Evolutionary conservation across 495 filamentous ascomycete species (phyloP).

Genomic region (Penicillium silybi): DNA sequence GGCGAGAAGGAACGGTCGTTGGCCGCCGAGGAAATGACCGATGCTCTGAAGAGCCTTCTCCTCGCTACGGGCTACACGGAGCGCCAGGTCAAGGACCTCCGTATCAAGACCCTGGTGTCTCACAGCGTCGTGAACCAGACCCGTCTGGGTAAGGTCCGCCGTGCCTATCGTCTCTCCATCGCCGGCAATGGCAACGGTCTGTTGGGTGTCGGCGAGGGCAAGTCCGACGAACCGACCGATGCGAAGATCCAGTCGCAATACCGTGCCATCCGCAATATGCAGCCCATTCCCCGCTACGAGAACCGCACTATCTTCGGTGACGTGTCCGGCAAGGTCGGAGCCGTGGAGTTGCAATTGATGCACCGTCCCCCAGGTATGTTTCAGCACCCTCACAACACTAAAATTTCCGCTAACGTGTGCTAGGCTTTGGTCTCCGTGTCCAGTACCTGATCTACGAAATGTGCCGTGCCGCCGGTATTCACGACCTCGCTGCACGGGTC

Average conservation of each 20-base stretch:
- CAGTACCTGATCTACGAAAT: conserved; percentile 92
- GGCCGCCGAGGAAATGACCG: conserved; percentile 44
- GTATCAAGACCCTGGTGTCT: conserved; percentile 61
- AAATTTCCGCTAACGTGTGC: neutral
- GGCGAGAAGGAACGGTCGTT: conserved; percentile 28
- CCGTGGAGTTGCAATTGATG: conserved; percentile 72
- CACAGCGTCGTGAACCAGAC: conserved; percentile 88
- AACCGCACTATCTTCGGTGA: conserved; percentile 85
- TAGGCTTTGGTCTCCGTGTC: conserved; percentile 89
- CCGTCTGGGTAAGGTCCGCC: conserved; percentile 84
- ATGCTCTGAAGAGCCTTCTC: conserved; percentile 57
- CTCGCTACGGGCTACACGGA: conserved; percentile 63
- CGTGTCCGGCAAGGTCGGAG: conserved; percentile 79
- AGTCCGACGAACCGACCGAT: conserved; percentile 66
- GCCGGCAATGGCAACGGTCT: conserved; percentile 83
- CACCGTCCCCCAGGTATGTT: conserved; percentile 80
- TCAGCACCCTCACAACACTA: neutral
- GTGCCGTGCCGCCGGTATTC: conserved; percentile 74
- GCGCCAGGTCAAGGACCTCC: conserved; percentile 50
- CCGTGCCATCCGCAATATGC: conserved; percentile 79
- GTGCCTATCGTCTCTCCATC: conserved; percentile 64
- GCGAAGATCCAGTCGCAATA: conserved; percentile 64
- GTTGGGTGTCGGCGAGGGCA: conserved; percentile 85
- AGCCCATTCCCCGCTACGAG: conserved; percentile 85
- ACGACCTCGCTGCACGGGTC: conserved; percentile 77